These are phyloP conservation scores for Rhynchospora breviuscula DNA, from an alignment of 176 grass and related monocot species.

Conservation along the genomic window DNA sequence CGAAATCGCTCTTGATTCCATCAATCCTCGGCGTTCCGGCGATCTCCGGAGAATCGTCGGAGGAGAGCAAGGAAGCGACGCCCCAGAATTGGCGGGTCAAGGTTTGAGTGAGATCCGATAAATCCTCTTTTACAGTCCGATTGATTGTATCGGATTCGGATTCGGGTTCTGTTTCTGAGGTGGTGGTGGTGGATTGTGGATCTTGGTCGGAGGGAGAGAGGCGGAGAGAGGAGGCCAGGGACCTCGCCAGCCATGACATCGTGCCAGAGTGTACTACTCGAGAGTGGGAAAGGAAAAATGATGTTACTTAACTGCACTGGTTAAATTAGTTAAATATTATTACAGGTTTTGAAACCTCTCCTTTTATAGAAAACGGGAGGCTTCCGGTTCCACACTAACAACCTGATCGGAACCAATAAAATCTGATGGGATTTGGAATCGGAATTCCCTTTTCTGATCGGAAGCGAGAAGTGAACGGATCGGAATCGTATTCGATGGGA, in stretches of 20 bases:
- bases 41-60: constrained; percentile 1
- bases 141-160: constrained; percentile 20
- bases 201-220: constrained; percentile 32
- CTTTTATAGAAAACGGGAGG: not conserved
- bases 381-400: not conserved
- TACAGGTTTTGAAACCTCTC: not conserved
- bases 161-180: not conserved
- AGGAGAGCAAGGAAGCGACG: constrained; percentile 66
- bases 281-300: not conserved
- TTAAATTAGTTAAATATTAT: no score
- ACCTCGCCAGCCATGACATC: constrained; percentile 63
- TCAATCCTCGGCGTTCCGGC: constrained; percentile 39
- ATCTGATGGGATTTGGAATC: no score
- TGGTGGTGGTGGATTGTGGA: constrained; percentile 18
- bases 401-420: no score
- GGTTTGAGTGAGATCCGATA: constrained; percentile 69
- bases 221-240: constrained; percentile 51
- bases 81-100: constrained; percentile 63
- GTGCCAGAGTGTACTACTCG: not conserved
- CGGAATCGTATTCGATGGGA: no score
- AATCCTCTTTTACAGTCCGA: constrained; percentile 54
- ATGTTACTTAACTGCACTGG: not conserved
- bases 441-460: no score
- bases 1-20: constrained; percentile 63
- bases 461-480: no score